Evolutionary conservation across 768 basidiomycete species (phyloP), one percentile per base, ranked within the genome.

Genomic region (Suillus spraguei): DNA sequence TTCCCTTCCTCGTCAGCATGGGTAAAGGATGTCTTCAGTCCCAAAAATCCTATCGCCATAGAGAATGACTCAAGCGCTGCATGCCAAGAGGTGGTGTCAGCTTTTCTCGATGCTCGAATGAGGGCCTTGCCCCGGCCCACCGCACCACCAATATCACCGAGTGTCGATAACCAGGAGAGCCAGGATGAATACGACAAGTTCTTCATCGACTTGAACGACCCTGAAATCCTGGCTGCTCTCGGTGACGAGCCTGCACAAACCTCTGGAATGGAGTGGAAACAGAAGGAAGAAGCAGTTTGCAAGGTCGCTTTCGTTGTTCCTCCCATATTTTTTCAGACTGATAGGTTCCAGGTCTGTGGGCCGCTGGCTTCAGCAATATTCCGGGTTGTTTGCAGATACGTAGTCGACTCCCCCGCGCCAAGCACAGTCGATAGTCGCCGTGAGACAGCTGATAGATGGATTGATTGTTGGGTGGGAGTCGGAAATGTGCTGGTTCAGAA

Each of bases 381-480:
- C 67, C 79, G 80, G 6, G 79, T 87, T 28, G 75, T 89, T 13
- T 85, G 79, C 74, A 73, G 80, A 75, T 74, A 80, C 76, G 74
- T 86, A 70, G 70, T 72, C 55, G 79, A 79, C 32, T 70, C 70
- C 22, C 66, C 69, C 36, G 50, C 68, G 20, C 64, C 62, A 17
- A 66, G 60, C 60, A 63, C 56, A 11, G 67, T 67, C 24, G 67
- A 72, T 56, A 62, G 66, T 61, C 67, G 72, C 56, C 54, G 65
- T 10, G 64, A 64, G 35, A 81, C 83, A 58, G 81, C 86, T 33
- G 85, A 86, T 67, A 70, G 74, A 33, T 85, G 91, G 80, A 80
- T 92, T 38, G 83, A 86, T 61, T 89, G 87, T 67, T 95, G 92
- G 91, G 79, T 90, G 8, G 85, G 87, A 5, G 92, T 89, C 67